These are phyloP conservation scores for Podila clonocystis DNA, from an alignment of 192 early-diverging fungal species.

Conservation along the genomic window DNA sequence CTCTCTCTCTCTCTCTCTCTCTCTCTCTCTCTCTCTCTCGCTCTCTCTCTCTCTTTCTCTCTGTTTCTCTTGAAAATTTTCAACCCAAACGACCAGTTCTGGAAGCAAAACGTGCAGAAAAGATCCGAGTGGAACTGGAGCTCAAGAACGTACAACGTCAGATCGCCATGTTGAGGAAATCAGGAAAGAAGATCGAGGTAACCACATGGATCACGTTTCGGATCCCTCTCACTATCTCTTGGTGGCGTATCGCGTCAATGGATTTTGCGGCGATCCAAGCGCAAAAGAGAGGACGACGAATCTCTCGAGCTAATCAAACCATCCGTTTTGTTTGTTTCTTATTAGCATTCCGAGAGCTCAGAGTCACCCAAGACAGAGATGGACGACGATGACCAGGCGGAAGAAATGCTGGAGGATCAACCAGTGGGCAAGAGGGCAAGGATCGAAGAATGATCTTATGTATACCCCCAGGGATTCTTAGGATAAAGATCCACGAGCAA, in stretches of 20 bases:
- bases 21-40: constrained; percentile 12
- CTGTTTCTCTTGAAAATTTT: constrained; percentile 3
- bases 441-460: constrained; percentile 25
- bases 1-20: constrained; percentile 12
- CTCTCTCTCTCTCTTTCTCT: constrained; percentile 13
- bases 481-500: too few species aligned
- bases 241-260: too few species aligned
- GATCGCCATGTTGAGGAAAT: constrained; percentile 59
- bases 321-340: background rate
- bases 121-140: constrained; percentile 65
- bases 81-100: too few species aligned
- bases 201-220: background rate
- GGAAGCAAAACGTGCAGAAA: constrained; percentile 70
- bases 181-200: constrained; percentile 43
- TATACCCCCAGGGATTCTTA: background rate
- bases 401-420: constrained; percentile 59
- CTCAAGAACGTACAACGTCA: constrained; percentile 66
- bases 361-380: constrained; percentile 54
- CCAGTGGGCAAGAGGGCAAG: constrained; percentile 33
- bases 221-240: background rate
- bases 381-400: constrained; percentile 43
- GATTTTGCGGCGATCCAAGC: too few species aligned
- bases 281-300: too few species aligned
- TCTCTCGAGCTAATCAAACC: background rate
- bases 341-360: constrained; percentile 26